Percentiles rank a stretch among this genome's conserved stretches.
Evolutionary conservation across 1,284 basidiomycete species (phyloP).

Genomic region (Ustilago hordei): DNA sequence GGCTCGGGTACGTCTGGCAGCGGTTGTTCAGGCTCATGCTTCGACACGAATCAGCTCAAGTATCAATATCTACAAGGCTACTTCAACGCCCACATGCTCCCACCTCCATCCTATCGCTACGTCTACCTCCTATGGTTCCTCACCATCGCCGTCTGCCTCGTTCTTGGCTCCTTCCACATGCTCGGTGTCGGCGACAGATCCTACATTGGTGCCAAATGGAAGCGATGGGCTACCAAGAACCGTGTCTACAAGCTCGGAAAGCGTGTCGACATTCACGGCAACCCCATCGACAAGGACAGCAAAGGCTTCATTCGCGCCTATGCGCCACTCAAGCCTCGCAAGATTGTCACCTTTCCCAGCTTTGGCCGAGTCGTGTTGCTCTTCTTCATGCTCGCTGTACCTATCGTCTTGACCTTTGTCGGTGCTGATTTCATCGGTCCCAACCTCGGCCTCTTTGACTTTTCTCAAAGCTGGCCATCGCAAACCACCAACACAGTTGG

Average conservation of each 20-base stretch:
- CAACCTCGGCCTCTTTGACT: conserved; percentile 67
- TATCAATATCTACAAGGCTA: conserved; percentile 63
- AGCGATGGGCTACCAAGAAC: conserved; percentile 61
- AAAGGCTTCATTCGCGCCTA: conserved; percentile 30
- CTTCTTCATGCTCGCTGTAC: conserved; percentile 58
- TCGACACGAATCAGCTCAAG: conserved; percentile 47
- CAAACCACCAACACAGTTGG: conserved; percentile 37
- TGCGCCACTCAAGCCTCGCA: conserved; percentile 35
- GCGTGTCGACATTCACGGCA: conserved; percentile 44
- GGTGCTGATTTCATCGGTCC: conserved; percentile 83
- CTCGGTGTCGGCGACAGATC: conserved; percentile 60
- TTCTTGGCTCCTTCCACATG: conserved; percentile 67
- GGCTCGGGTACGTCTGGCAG: conserved; percentile 14
- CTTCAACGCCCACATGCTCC: conserved; percentile 70
- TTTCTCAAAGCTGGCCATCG: conserved; percentile 52
- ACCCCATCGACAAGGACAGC: conserved; percentile 32
- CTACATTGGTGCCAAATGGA: conserved; percentile 62
- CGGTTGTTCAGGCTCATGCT: conserved; percentile 56
- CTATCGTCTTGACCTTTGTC: conserved; percentile 70
- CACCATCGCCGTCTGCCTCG: conserved; percentile 58
- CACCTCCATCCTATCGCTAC: conserved; percentile 70
- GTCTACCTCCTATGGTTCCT: conserved; percentile 71
- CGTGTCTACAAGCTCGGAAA: conserved; percentile 52
- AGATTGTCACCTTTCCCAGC: conserved; percentile 55
- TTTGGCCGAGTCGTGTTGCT: conserved; percentile 57